Conservation (phyloP, 2,329 filamentous ascomycete species). For the Penicillium sp. region DNA sequence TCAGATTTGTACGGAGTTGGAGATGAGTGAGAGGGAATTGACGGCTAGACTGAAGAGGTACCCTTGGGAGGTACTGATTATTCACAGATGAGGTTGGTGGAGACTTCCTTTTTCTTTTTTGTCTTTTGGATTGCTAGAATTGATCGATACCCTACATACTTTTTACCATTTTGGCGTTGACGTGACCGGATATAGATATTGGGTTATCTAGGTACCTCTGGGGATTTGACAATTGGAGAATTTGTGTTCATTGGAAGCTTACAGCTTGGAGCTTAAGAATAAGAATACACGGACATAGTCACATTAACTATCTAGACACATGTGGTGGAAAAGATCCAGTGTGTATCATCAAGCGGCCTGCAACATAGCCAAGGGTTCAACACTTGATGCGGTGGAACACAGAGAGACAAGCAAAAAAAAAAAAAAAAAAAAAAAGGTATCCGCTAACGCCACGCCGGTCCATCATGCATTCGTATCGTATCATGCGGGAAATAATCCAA, state of each 20-base stretch:
- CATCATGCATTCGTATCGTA: constrained; percentile 18
- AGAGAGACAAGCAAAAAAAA: constrained; percentile 5
- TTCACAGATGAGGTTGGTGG: constrained; percentile 34
- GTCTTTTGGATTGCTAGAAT: not conserved
- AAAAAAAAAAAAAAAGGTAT: constrained; percentile 8
- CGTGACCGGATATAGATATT: not conserved
- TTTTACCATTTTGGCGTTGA: not conserved
- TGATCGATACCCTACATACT: constrained; percentile 3
- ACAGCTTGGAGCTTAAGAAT: not conserved
- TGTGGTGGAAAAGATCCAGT: not conserved
- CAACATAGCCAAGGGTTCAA: not conserved
- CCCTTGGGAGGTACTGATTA: constrained; percentile 39
- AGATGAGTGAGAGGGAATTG: constrained; percentile 42
- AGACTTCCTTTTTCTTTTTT: not conserved
- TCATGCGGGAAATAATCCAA: constrained; percentile 5
- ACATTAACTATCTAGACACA: not conserved
- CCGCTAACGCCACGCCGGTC: constrained; percentile 14
- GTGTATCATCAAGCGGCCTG: not conserved
- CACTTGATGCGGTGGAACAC: not conserved
- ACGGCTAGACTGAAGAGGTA: constrained; percentile 37
- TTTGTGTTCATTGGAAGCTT: not conserved
- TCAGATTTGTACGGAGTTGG: constrained; percentile 44
- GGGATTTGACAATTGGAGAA: not conserved
- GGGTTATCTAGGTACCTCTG: not conserved
- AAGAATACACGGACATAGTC: not conserved